phyloP scores from a whole-genome alignment of 1,139 yeast species.

The Suhomyces anneliseae region DNA sequence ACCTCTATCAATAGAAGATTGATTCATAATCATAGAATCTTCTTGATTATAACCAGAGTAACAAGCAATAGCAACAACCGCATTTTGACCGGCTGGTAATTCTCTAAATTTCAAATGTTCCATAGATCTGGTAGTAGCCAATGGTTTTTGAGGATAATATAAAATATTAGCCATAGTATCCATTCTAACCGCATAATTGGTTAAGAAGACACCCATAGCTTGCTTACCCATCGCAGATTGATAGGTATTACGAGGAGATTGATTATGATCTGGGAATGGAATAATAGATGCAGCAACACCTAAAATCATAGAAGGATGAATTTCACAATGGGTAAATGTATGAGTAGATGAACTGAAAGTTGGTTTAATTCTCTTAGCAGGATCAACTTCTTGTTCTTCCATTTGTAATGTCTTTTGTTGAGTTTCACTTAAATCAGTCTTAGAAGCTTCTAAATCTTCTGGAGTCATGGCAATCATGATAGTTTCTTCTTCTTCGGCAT shows the following conservation, averaged over 20 bases:
- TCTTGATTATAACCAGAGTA: conserved; percentile 99
- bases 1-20: conserved; percentile 95
- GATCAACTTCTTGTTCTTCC: conserved; percentile 59
- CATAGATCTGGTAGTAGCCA: conserved; percentile 99
- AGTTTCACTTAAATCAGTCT: conserved; percentile 49
- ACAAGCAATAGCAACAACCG: conserved; percentile 96
- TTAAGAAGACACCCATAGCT: conserved; percentile 99
- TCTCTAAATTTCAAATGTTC: conserved; percentile 96
- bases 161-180: conserved; percentile 98
- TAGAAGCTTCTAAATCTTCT: conserved; percentile 81
- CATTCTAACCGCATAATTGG: conserved; percentile 96
- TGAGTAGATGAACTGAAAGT: conserved; percentile 63
- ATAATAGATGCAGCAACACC: conserved; percentile 98
- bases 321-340: conserved; percentile 97
- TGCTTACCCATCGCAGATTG: conserved; percentile 99
- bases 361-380: conserved; percentile 87
- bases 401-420: conserved; percentile 42
- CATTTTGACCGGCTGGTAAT: conserved; percentile 98
- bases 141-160: conserved; percentile 98
- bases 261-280: conserved; percentile 99
- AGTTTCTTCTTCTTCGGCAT: conserved; percentile 97
- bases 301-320: conserved; percentile 97
- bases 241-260: conserved; percentile 97
- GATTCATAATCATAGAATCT: conserved; percentile 99
- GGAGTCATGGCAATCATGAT: conserved; percentile 99